Evolutionary conservation across 257 asterid genomes (phyloP).

Genomic region (Ballota nigra): DNA sequence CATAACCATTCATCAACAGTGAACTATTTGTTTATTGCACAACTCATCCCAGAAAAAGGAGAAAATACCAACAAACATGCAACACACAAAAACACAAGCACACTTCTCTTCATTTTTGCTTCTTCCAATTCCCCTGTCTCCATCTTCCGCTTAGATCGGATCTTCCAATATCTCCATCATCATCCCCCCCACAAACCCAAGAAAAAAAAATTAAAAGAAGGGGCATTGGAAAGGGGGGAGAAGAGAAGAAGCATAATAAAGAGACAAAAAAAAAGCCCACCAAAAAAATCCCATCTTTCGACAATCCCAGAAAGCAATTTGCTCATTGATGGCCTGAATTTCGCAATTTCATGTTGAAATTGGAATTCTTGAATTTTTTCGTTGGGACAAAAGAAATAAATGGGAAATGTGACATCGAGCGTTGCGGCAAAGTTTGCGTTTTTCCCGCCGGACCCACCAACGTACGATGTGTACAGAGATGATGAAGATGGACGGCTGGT

Average conservation of each 20-base stretch:
- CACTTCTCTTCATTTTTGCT: constrained; percentile 29
- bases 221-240: not conserved
- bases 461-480: constrained; percentile 79
- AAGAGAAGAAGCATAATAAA: not conserved
- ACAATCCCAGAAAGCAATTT: constrained; percentile 19
- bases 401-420: constrained; percentile 97
- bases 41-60: not conserved
- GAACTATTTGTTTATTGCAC: constrained; percentile 12
- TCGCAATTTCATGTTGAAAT: constrained; percentile 25
- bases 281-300: constrained; percentile 9
- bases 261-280: constrained; percentile 7
- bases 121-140: constrained; percentile 43
- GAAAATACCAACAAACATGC: constrained; percentile 26
- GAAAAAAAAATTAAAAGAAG: not conserved
- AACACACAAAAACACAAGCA: constrained; percentile 32
- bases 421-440: constrained; percentile 97
- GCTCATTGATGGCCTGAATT: constrained; percentile 32
- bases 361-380: constrained; percentile 15
- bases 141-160: constrained; percentile 78
- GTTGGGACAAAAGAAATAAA: constrained; percentile 19
- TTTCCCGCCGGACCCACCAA: constrained; percentile 98
- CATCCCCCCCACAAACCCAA: constrained; percentile 31
- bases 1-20: constrained; percentile 8
- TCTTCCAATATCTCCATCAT: constrained; percentile 45
- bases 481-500: constrained; percentile 59